These are phyloP conservation scores for Irpex lacteus DNA, from an alignment of 1,284 basidiomycete genomes.

Conservation along the genomic window DNA sequence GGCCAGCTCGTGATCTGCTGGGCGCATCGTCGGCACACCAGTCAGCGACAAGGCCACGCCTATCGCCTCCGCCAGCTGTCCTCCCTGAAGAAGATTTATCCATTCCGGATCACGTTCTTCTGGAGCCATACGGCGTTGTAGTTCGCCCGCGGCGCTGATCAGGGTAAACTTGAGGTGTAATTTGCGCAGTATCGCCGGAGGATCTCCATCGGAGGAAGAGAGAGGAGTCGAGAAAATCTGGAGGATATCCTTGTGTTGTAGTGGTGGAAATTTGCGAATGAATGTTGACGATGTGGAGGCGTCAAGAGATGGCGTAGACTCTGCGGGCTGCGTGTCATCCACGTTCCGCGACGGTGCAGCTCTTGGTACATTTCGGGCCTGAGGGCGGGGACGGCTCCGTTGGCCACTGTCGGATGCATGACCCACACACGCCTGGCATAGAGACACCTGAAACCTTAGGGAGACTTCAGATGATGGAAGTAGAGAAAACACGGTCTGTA, in stretches of 20 bases:
- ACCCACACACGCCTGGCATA: conserved; percentile 40
- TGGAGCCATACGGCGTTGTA: conserved; percentile 35
- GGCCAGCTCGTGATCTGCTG: conserved; percentile 11
- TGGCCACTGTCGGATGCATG: conserved; percentile 15
- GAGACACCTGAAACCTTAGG: conserved; percentile 45
- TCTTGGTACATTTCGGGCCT: conserved; percentile 23
- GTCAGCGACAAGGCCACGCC: conserved; percentile 28
- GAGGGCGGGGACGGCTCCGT: conserved; percentile 29
- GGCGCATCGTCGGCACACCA: conserved; percentile 1
- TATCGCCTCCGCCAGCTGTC: conserved; percentile 31
- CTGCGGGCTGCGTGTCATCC: background rate
- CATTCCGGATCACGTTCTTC: conserved; percentile 43
- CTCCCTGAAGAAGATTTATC: conserved; percentile 34
- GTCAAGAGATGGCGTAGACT: conserved; percentile 15
- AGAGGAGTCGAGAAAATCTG: conserved; percentile 23
- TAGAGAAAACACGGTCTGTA: conserved; percentile 38
- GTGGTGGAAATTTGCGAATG: conserved; percentile 21
- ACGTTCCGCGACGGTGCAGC: conserved; percentile 2
- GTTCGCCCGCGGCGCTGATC: conserved; percentile 41
- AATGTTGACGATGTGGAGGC: conserved; percentile 17
- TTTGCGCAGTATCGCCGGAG: conserved; percentile 12
- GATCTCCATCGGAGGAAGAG: conserved; percentile 16
- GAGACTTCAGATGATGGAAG: conserved; percentile 38
- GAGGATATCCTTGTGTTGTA: conserved; percentile 34
- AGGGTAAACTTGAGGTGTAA: conserved; percentile 44